Evolutionary conservation across 768 basidiomycete species (phyloP), one percentile per base, ranked within the genome.

Genomic region (Rhizopogon vesiculosus): DNA sequence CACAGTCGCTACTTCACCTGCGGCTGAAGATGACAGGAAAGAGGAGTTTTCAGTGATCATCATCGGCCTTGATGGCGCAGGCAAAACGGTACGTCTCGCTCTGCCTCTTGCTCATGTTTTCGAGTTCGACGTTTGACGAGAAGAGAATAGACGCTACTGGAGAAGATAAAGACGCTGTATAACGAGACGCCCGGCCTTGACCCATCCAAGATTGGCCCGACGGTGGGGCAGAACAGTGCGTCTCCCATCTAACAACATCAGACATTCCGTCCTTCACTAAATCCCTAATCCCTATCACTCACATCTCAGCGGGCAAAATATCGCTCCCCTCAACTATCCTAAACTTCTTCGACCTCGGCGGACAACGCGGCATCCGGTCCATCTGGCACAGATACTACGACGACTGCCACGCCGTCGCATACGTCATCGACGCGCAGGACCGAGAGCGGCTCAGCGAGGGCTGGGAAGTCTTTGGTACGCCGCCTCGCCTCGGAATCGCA

Each of bases 341-440:
- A 28, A 91, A 93, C 66, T 98, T 98, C 78, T 97, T 93, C 85
- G 97, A 99, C 66, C 78, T 99, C 9, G 96, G 97, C 10, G 96
- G 96, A 0, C 96, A 98, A 67, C 78, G 88, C 1, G 93, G 95
- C 22, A 96, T 99, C 41, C 81, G 96, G 29, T 87, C 85, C 38
- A 96, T 99, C 61, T 98, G 96, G 95, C 85, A 87, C 56, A 78
- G 83, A 54, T 99, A 99, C 72, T 98, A 96, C 69, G 89, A 92
- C 54, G 94, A 98, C 67, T 97, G 94, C 60, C 96, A 99, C 69
- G 96, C 95, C 7, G 92, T 98, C 44, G 93, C 90, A 41, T 99
- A 91, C 63, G 89, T 98, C 51, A 84, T 99, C 51, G 97, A 99
- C 69, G 93, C 94, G 8, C 83, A 89, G 60, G 96, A 99, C 75